Conservation (phyloP, 2,329 filamentous ascomycete genomes). For the Dothidotthia symphoricarpi region DNA sequence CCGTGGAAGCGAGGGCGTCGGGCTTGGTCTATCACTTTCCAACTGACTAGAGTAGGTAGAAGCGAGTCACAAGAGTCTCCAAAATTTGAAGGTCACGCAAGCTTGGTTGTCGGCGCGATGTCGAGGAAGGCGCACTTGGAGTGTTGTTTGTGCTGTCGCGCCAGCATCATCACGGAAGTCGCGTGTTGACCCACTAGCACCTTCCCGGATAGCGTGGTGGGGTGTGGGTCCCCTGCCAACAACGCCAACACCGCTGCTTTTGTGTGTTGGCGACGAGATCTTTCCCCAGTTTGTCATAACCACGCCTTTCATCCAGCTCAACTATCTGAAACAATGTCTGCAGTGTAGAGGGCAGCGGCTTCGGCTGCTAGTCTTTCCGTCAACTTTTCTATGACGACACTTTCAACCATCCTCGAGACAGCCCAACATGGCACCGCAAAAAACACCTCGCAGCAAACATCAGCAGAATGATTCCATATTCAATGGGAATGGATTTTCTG, state of each 20-base stretch:
- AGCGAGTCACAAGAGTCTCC: conserved; percentile 3
- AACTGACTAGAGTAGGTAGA: not conserved
- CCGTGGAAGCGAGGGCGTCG: conserved; percentile 17
- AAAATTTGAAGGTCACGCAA: conserved; percentile 1
- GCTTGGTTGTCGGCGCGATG: not conserved
- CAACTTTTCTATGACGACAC: conserved; percentile 33
- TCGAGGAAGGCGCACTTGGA: conserved; percentile 7
- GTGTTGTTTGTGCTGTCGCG: conserved; percentile 12
- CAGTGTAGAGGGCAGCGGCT: conserved; percentile 48
- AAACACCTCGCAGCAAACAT: conserved; percentile 45
- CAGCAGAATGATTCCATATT: conserved; percentile 34
- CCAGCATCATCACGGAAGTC: conserved; percentile 16
- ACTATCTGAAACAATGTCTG: conserved; percentile 31
- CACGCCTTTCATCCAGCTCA: conserved; percentile 11
- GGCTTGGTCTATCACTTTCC: conserved; percentile 4
- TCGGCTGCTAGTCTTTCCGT: conserved; percentile 47
- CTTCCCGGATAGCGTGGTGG: conserved; percentile 17
- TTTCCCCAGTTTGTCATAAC: conserved; percentile 17
- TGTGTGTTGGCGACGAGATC: conserved; percentile 26
- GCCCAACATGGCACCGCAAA: conserved; percentile 49
- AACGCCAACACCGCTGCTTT: conserved; percentile 22
- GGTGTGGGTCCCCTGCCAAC: conserved; percentile 22
- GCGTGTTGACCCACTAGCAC: conserved; percentile 17
- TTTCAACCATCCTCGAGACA: conserved; percentile 36
- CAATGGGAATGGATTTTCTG: conserved; percentile 23